phyloP scores from a whole-genome alignment of 23 red algal species.

The Gracilaria gracilis region DNA sequence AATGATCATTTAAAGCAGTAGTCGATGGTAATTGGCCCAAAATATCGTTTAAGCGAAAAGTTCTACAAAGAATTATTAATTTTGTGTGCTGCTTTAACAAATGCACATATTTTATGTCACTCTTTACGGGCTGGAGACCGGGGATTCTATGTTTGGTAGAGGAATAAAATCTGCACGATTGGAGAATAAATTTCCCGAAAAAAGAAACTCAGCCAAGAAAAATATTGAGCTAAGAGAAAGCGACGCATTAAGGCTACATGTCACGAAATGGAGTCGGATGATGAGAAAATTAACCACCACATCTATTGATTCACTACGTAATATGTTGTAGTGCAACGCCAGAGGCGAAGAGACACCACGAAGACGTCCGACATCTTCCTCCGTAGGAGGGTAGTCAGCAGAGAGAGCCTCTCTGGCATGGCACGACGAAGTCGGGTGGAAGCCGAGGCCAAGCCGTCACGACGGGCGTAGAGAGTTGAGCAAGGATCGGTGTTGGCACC shows the following conservation, averaged over 20 bases:
- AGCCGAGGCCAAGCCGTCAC: no score
- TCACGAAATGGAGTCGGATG: background rate
- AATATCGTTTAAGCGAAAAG: conserved; percentile 12
- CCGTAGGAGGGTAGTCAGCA: no score
- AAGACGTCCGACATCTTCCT: no score
- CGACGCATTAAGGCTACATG: background rate
- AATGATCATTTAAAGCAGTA: background rate
- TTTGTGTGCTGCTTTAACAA: conserved; percentile 19
- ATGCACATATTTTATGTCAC: conserved; percentile 22
- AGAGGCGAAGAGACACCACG: no score
- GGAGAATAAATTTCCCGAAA: background rate
- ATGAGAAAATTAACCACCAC: background rate
- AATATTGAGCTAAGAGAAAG: background rate
- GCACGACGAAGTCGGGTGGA: no score
- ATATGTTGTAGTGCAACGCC: no score
- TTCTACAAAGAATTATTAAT: conserved; percentile 7
- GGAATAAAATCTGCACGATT: conserved; percentile 7
- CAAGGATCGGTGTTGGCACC: no score
- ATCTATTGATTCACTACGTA: background rate
- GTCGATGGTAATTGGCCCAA: background rate
- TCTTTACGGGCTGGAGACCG: conserved; percentile 16
- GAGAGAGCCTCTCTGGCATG: no score
- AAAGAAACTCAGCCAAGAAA: background rate
- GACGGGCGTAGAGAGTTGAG: no score
- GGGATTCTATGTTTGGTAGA: background rate